Evolutionary conservation across 1,284 basidiomycete species (phyloP), one percentile per base, ranked within the genome.

Genomic region (Cryptococcus floricola): DNA sequence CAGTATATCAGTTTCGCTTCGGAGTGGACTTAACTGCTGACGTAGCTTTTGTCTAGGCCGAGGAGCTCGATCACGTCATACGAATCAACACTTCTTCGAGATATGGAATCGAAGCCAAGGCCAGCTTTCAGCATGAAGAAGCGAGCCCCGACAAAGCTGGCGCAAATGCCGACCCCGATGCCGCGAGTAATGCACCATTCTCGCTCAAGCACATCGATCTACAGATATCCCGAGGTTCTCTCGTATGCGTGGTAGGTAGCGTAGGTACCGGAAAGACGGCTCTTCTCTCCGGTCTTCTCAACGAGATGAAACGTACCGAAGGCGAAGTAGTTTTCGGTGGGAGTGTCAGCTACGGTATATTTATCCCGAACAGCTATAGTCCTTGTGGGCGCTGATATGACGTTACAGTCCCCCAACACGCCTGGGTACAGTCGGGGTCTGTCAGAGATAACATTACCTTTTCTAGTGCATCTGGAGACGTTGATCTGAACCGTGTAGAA

Each of bases 371-470:
- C 23, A 23, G 23, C 5, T 4, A 23, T 34, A 25, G 18, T 23
- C 23, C 6, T 23, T 25, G 10, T n/a, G 28, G 39, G 34, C 77
- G 80, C 39, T 38, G 18, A 50, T 83, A 6, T 34, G 10, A 34
- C 31, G 0, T 34, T 10, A 3, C 39, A 66, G 64, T 63, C 8
- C 64, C 64, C 14, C 64, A 66, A 39, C 46, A 60, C 4, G 62
- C 89, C 0, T 91, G 88, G 87, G 85, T 89, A 57, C 82, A 83
- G 73, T 85, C 86, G 61, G 82, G 83, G 0, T 85, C 84, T 0
- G 69, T 89, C 16, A 78, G 82, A 45, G 80, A 85, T 27, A 75
- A 75, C 54, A 68, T 75, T 14, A 53, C 68, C 1, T 75, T 75
- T 48, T 64, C 64, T 6, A 38, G 61, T 1, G 56, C 57, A 0